Conservation (phyloP, 73 alveolate genomes). For the Halteria grandinella region DNA sequence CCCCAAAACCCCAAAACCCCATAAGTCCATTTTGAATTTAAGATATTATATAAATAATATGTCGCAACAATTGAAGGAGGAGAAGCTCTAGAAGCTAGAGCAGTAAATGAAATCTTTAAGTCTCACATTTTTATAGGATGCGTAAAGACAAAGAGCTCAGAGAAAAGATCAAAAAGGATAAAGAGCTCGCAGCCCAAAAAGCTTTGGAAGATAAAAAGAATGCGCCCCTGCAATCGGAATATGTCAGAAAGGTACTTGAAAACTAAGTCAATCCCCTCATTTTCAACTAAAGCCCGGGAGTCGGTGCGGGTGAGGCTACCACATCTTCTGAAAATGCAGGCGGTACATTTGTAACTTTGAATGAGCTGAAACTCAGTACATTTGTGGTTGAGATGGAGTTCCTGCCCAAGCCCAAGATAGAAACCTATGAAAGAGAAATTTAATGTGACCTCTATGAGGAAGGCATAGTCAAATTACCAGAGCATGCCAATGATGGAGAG, state of each 20-base stretch:
- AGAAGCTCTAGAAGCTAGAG: conserved; percentile 24
- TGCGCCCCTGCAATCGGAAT: neutral
- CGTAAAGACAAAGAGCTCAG: conserved; percentile 27
- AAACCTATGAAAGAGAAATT: conserved; percentile 41
- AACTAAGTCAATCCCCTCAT: no score
- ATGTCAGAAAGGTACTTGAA: neutral
- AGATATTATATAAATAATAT: neutral
- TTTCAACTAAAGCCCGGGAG: no score
- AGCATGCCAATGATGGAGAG: conserved; percentile 11
- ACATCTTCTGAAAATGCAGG: no score
- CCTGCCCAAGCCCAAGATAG: conserved; percentile 50
- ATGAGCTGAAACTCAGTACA: conserved; percentile 29
- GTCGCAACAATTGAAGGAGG: conserved; percentile 16
- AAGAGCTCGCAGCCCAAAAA: no score
- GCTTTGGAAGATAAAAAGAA: neutral
- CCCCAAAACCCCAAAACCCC: no score
- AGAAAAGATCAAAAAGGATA: neutral
- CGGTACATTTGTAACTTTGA: no score
- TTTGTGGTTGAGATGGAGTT: conserved; percentile 56
- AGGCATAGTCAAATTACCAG: conserved; percentile 8
- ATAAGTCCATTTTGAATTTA: no score
- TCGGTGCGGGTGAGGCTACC: no score
- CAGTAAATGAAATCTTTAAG: neutral
- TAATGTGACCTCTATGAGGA: no score
- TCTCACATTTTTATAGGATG: neutral